phyloP scores from a whole-genome alignment of 1,284 basidiomycete species.

The Malassezia arunalokei region DNA sequence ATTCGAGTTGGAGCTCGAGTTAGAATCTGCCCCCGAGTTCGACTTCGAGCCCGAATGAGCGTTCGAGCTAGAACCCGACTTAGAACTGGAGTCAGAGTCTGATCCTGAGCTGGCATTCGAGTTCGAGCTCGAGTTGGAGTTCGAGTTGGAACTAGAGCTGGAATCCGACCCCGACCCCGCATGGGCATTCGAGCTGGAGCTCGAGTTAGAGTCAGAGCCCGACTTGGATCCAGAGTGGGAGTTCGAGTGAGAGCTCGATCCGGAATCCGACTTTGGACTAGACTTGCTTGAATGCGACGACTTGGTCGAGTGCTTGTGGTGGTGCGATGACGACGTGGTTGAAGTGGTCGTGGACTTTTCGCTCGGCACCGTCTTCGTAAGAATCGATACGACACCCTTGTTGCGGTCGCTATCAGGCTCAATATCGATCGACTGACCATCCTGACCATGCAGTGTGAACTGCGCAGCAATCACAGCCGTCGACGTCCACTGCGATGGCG shows the following conservation, averaged over 20 bases:
- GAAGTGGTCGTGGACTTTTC: neutral
- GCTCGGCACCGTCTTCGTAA: neutral
- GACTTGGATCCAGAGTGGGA: conserved; percentile 2
- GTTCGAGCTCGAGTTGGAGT: conserved; percentile 4
- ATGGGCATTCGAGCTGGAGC: conserved; percentile 9
- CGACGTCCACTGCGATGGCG: conserved; percentile 6
- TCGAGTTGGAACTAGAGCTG: conserved; percentile 3
- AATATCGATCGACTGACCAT: neutral
- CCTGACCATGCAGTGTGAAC: conserved; percentile 7
- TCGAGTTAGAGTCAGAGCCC: neutral
- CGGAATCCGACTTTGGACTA: neutral
- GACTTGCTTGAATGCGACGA: conserved; percentile 5
- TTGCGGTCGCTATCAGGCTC: neutral
- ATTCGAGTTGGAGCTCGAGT: conserved; percentile 1
- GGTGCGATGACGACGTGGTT: neutral
- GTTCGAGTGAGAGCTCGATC: conserved; percentile 3
- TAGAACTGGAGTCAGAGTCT: conserved; percentile 1
- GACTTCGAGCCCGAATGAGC: conserved; percentile 5
- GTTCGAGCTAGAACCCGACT: conserved; percentile 3
- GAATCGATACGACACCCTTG: neutral
- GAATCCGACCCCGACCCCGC: conserved; percentile 7
- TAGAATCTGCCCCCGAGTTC: neutral
- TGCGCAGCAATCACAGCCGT: conserved; percentile 1
- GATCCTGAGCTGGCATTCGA: conserved; percentile 1
- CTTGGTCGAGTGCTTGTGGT: conserved; percentile 4